Conservation (phyloP, 768 basidiomycete species). For the Cantharellus anzutake region DNA sequence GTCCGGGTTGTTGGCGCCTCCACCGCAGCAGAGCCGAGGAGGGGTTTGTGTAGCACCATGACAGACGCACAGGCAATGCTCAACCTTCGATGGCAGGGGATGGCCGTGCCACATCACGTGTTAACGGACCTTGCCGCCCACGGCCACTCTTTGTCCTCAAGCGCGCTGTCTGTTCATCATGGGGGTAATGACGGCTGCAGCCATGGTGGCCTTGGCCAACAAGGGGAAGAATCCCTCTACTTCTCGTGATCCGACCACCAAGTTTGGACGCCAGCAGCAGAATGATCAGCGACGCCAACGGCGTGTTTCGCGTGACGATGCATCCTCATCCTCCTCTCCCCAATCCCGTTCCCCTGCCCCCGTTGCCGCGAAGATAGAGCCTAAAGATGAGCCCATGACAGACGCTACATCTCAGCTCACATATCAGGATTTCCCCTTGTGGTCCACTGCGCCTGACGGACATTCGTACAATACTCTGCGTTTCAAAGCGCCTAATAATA, state of each 20-base stretch:
- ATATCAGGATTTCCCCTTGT: neutral
- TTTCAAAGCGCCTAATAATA: neutral
- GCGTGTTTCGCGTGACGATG: too few relatives aligned
- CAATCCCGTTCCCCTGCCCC: neutral
- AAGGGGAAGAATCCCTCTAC: neutral
- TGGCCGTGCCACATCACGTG: neutral
- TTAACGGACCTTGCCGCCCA: neutral
- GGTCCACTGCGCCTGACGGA: neutral
- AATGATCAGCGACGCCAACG: neutral
- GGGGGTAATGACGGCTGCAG: neutral
- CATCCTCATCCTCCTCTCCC: neutral
- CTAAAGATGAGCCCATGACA: neutral
- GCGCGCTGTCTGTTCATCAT: neutral
- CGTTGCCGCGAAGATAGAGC: neutral
- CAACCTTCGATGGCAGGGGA: neutral
- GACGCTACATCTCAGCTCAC: neutral
- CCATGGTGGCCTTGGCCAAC: neutral
- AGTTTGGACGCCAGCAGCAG: neutral
- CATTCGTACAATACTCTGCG: neutral
- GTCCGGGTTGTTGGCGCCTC: slow-evolving; percentile 46
- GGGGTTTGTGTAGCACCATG: neutral
- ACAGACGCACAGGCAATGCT: neutral
- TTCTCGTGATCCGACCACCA: neutral
- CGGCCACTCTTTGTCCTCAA: neutral
- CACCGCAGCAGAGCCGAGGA: slow-evolving; percentile 46